These are phyloP conservation scores for Kwoniella shivajii DNA, from an alignment of 1,284 basidiomycete genomes.

Conservation along the genomic window DNA sequence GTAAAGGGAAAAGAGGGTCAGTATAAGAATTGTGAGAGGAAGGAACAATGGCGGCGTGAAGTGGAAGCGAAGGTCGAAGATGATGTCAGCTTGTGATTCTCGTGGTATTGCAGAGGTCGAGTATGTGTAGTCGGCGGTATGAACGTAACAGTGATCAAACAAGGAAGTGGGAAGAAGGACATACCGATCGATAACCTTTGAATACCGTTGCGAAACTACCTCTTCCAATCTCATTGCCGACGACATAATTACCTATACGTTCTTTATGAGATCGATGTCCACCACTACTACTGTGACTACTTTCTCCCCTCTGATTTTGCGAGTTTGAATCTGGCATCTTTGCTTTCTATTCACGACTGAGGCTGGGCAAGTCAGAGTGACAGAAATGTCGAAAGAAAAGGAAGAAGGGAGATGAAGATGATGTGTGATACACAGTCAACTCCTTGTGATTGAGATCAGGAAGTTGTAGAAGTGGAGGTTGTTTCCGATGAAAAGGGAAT, in stretches of 20 bases:
- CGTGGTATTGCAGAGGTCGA: background rate
- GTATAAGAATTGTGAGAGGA: too few species aligned
- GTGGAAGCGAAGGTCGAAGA: slow-evolving; percentile 8
- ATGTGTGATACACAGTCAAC: background rate
- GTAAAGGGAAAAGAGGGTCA: too few species aligned
- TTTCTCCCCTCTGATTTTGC: slow-evolving; percentile 16
- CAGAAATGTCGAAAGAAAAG: background rate
- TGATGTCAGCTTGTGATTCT: background rate
- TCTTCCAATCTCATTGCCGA: slow-evolving; percentile 61
- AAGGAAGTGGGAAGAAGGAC: slow-evolving; percentile 39
- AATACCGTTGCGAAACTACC: slow-evolving; percentile 97
- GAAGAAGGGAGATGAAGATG: background rate
- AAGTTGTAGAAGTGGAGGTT: background rate
- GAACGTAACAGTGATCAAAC: background rate
- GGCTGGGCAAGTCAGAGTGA: background rate
- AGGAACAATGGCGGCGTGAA: too few species aligned
- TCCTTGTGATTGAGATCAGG: background rate
- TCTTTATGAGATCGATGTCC: slow-evolving; percentile 25
- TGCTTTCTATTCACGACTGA: background rate
- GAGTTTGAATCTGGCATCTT: slow-evolving; percentile 9
- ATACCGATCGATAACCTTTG: slow-evolving; percentile 83
- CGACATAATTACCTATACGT: slow-evolving; percentile 58
- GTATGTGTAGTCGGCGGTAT: background rate
- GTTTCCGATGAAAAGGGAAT: background rate
- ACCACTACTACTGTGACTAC: slow-evolving; percentile 8